Base-by-base conservation (phyloP, 1,284 basidiomycete species). In the Fomitopsis pinicola region DNA sequence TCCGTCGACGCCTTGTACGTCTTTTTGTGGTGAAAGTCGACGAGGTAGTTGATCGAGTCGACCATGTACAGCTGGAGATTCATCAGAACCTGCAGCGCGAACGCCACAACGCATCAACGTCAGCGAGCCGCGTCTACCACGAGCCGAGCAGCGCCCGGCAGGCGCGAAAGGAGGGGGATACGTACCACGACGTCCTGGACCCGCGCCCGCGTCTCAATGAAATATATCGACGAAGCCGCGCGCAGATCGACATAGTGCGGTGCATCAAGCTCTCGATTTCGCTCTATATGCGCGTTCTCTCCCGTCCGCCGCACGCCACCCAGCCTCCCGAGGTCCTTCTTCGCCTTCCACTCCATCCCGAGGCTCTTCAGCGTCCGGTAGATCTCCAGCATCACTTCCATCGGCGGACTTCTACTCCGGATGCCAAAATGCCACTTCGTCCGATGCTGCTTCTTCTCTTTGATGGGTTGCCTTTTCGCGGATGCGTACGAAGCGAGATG, bases 361-460 rank as follows among this genome's bases (percentile, higher is more conserved):
- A 99, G 80, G 60, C 88, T 81, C 76, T 92, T 91, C 60, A 99
- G 78, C 58, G 96, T 97, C 64, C 94, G 82, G 78, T 99, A 99
- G 61, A 99, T 97, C 81, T 98, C 97, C 28, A 98, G 80, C 96
- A 99, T 98, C 50, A 99, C 97, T 75, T 98, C 97, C 94, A 98
- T 97, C 22, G 97, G 97, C 50, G 95, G 95, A 62, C 91, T 95
- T 60, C 95, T 84, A 66, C 93, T 95, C 42, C 97, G 85, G 50
- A 99, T 99, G 5, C 97, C 97, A 72, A 98, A 99, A 75, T 99
- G 97, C 97, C 97, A 99, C 71, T 90, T 91, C 14, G 90, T 91
- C 64, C 85, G 82, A 66, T 86, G 85, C 64, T 85, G 83, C 68
- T 84, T 87, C 78, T 87, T 87, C 71, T 88, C 84, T 69, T 78